A percentile compares a stretch with the other conserved stretches of the same genome.
phyloP scores from a whole-genome alignment of 306 rosid genomes.

The Lathyrus tuberosus region DNA sequence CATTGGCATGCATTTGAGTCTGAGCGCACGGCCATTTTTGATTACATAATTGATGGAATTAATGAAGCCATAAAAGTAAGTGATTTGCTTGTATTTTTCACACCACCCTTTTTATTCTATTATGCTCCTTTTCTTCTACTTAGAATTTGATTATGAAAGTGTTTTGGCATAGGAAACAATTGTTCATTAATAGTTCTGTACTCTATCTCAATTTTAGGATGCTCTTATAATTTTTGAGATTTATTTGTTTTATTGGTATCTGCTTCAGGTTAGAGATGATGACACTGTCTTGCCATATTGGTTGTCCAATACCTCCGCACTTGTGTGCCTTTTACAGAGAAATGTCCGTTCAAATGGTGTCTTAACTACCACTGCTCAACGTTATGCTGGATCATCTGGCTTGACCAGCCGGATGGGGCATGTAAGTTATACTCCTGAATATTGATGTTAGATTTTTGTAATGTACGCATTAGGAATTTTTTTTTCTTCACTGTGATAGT shows the following conservation, averaged over 20 bases:
- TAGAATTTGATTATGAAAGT: slow-evolving; percentile 12
- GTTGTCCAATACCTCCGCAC: slow-evolving; percentile 90
- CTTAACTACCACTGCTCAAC: slow-evolving; percentile 65
- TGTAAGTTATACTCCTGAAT: slow-evolving; percentile 53
- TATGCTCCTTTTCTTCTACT: slow-evolving; percentile 22
- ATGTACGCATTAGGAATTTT: neutral
- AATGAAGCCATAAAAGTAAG: slow-evolving; percentile 79
- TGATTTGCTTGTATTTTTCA: slow-evolving; percentile 27
- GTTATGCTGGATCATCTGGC: slow-evolving; percentile 78
- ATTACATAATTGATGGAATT: slow-evolving; percentile 84
- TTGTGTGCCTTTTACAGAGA: slow-evolving; percentile 89
- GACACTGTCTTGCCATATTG: slow-evolving; percentile 74
- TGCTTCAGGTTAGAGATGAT: slow-evolving; percentile 83
- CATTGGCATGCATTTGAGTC: slow-evolving; percentile 98
- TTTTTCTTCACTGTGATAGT: slow-evolving; percentile 18
- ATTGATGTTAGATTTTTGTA: neutral
- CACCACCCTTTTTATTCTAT: neutral
- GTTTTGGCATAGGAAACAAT: neutral
- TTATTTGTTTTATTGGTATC: slow-evolving; percentile 5
- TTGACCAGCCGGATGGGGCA: slow-evolving; percentile 70
- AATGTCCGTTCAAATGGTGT: slow-evolving; percentile 83
- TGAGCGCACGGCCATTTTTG: slow-evolving; percentile 91
- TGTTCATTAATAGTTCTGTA: slow-evolving; percentile 8
- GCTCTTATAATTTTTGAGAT: slow-evolving; percentile 31
- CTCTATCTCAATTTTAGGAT: slow-evolving; percentile 20